Evolutionary conservation across 2,329 filamentous ascomycete genomes (phyloP).

Genomic region (Fusarium irregulare): DNA sequence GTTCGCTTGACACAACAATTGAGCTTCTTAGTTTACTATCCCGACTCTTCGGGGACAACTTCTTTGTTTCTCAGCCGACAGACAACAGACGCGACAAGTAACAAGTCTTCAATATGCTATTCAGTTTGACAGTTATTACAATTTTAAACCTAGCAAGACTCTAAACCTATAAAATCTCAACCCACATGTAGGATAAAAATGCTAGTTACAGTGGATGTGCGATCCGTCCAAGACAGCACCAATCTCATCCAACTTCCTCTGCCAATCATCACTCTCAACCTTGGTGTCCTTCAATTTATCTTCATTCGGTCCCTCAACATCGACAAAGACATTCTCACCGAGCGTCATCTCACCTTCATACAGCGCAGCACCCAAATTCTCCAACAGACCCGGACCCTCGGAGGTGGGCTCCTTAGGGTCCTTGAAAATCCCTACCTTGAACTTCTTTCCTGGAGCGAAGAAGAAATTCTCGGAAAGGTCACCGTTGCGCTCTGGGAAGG

Average conservation of each 20-base stretch:
- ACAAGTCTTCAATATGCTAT: too few relatives aligned
- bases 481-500: conserved; percentile 46
- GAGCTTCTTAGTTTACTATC: too few relatives aligned
- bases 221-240: conserved; percentile 38
- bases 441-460: conserved; percentile 8
- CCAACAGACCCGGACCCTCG: conserved; percentile 14
- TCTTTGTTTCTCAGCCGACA: too few relatives aligned
- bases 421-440: conserved; percentile 27
- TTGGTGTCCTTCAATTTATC: conserved; percentile 28
- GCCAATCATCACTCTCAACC: conserved; percentile 35
- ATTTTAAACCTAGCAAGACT: neutral
- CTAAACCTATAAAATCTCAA: neutral
- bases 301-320: conserved; percentile 37
- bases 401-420: conserved; percentile 12
- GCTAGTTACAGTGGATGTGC: neutral
- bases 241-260: conserved; percentile 39
- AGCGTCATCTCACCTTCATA: conserved; percentile 20
- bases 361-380: neutral
- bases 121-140: too few relatives aligned
- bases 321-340: conserved; percentile 37
- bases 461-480: conserved; percentile 27
- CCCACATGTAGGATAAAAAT: accelerated
- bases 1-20: too few relatives aligned
- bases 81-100: too few relatives aligned
- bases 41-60: too few relatives aligned